Conservation (phyloP, 257 asterid genomes). For the Fraxinus quadrangulata region DNA sequence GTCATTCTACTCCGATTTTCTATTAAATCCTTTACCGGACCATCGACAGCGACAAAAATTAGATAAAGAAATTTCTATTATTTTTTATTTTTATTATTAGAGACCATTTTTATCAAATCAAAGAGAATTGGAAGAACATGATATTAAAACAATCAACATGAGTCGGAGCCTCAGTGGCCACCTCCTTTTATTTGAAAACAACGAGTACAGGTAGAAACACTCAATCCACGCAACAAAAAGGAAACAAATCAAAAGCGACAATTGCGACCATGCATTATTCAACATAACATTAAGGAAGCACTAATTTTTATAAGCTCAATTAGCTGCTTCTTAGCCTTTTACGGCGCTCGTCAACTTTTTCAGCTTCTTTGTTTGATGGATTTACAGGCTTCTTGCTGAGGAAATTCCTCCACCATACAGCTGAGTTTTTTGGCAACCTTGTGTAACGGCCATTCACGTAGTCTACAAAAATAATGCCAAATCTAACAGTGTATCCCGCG, state of each 20-base stretch:
- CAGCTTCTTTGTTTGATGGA: neutral
- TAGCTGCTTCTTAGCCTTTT: neutral
- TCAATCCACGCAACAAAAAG: neutral
- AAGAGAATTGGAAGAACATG: too few species aligned
- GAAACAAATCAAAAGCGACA: neutral
- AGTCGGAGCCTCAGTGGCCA: neutral
- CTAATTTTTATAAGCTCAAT: neutral
- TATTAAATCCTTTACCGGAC: too few species aligned
- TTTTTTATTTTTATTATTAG: too few species aligned
- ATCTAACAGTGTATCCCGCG: slow-evolving; percentile 38
- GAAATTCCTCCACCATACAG: slow-evolving; percentile 44
- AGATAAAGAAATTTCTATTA: too few species aligned
- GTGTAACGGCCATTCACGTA: slow-evolving; percentile 29
- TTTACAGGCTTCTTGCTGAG: slow-evolving; percentile 3
- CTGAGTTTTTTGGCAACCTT: slow-evolving; percentile 44
- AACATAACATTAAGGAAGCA: neutral
- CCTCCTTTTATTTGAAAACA: neutral
- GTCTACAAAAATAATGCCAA: slow-evolving; percentile 45
- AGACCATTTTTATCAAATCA: too few species aligned
- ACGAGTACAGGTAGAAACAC: neutral
- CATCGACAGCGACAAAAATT: too few species aligned
- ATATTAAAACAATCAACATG: too few species aligned
- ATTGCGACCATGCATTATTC: neutral
- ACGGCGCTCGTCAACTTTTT: neutral
- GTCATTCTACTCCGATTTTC: too few species aligned